phyloP scores from a whole-genome alignment of 2,329 filamentous ascomycete genomes.

The Aspergillus japonicus region DNA sequence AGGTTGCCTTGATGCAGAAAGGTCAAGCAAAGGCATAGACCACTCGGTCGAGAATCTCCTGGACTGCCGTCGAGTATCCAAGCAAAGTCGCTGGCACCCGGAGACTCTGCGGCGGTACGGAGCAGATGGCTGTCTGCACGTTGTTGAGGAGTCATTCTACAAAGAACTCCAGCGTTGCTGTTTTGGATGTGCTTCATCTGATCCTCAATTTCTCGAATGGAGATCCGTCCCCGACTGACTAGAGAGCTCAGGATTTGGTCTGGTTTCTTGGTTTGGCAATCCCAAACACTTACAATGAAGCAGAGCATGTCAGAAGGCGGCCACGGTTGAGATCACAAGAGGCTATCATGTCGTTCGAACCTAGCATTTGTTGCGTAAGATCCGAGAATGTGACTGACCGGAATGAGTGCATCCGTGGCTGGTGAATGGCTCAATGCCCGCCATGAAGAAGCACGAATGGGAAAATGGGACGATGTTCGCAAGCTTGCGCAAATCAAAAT shows the following conservation, averaged over 20 bases:
- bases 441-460: conserved; percentile 99
- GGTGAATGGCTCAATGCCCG: conserved; percentile 97
- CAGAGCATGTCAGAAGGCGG: conserved; percentile 98
- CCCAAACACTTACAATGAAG: conserved; percentile 71
- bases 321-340: conserved; percentile 99
- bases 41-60: conserved; percentile 99
- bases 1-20: conserved; percentile 99
- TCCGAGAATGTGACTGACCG: conserved; percentile 95
- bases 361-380: conserved; percentile 99
- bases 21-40: conserved; percentile 99
- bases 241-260: neutral
- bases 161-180: conserved; percentile 98
- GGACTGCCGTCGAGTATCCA: conserved; percentile 98
- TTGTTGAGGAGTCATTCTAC: conserved; percentile 99
- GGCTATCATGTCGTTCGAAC: conserved; percentile 99
- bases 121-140: conserved; percentile 98
- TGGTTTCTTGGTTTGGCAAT: too few species aligned
- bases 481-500: conserved; percentile 98
- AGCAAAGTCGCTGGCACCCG: conserved; percentile 99
- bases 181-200: conserved; percentile 99
- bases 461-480: conserved; percentile 99
- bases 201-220: conserved; percentile 99
- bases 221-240: conserved; percentile 88
- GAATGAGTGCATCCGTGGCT: conserved; percentile 91
- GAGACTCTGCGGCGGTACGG: conserved; percentile 92